Evolutionary conservation across 2,329 filamentous ascomycete genomes (phyloP), one percentile per base, ranked within the genome.

Genomic region (Sphaerulina musiva): DNA sequence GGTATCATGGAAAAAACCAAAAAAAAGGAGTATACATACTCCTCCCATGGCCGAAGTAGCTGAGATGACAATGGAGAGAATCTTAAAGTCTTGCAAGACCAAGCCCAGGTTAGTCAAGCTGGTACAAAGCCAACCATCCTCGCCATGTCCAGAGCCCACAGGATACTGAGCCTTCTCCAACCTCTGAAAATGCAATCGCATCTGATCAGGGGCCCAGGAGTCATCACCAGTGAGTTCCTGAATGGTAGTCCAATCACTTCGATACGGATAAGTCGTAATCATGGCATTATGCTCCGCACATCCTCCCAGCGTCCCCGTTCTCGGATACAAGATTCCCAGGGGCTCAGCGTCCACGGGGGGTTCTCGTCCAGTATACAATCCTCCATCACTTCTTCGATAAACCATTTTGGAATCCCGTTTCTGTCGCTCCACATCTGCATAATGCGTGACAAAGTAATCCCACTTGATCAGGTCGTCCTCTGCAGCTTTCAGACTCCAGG

Each of bases 381-480:
- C 53, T 11, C 79, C 80, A 45, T 77, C 68, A 0, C 76, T 71
- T 12, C 41, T 39, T 7, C 38, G 64, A 64, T 82, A 85, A 1
- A 78, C 77, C 45, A 80, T 78, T 72, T 86, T 84, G 77, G 73
- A 26, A 69, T 66, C 41, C 79, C 69, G 56, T 85, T 76, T 10
- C 74, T 71, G 62, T 26, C 26, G 26, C 26, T 26, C 26, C 26
- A 26, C 4, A 6, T 26, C 26, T 4, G 26, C 6, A 26, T 84
- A 85, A 66, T 85, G 82, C 41, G 76, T 76, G n/a, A 84, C 80
- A 58, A 79, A 85, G 69, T 80, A 85, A 66, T 83, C 78, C 82
- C 82, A 85, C 47, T 75, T 70, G 60, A 82, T 74, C 14, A 75
- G 72, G 31, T 73, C 72, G 56, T 83, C 78, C 61, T 84, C 79